Conservation (phyloP, 2,329 filamentous ascomycete species). For the Fusarium guadeloupense region DNA sequence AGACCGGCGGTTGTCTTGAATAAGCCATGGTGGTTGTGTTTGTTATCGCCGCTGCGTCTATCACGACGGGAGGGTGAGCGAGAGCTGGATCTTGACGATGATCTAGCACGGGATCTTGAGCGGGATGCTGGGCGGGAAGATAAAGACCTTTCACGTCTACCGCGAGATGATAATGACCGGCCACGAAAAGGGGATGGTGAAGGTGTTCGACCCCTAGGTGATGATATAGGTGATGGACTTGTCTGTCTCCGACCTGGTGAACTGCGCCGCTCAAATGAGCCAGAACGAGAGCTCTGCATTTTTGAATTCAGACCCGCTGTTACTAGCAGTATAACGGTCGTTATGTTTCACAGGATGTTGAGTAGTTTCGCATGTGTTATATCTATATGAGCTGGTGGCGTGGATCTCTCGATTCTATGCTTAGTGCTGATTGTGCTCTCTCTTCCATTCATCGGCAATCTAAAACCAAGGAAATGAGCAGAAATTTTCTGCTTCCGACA, state of each 20-base stretch:
- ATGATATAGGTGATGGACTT: slow-evolving; percentile 23
- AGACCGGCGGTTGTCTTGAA: slow-evolving; percentile 47
- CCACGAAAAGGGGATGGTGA: slow-evolving; percentile 21
- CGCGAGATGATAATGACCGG: slow-evolving; percentile 5
- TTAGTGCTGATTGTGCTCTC: slow-evolving; percentile 16
- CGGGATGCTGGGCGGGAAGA: slow-evolving; percentile 15
- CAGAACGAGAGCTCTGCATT: slow-evolving; percentile 32
- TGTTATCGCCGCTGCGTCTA: slow-evolving; percentile 18
- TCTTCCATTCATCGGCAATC: slow-evolving; percentile 10
- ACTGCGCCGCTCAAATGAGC: slow-evolving; percentile 34
- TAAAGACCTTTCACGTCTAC: not conserved
- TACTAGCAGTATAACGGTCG: not conserved
- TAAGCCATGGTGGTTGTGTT: slow-evolving; percentile 38
- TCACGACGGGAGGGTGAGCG: slow-evolving; percentile 32
- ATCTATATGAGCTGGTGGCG: slow-evolving; percentile 4
- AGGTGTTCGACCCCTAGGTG: slow-evolving; percentile 19
- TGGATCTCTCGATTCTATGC: not conserved
- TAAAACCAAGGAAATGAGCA: not conserved
- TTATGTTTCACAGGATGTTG: not conserved
- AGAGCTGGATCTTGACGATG: slow-evolving; percentile 34
- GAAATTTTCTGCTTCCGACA: slow-evolving; percentile 14
- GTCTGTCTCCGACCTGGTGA: slow-evolving; percentile 17
- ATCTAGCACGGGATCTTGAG: slow-evolving; percentile 28
- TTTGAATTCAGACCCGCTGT: slow-evolving; percentile 24
- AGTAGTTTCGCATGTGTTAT: slow-evolving; percentile 6